phyloP scores from a whole-genome alignment of 345 rosid species.

The Corchorus capsularis region DNA sequence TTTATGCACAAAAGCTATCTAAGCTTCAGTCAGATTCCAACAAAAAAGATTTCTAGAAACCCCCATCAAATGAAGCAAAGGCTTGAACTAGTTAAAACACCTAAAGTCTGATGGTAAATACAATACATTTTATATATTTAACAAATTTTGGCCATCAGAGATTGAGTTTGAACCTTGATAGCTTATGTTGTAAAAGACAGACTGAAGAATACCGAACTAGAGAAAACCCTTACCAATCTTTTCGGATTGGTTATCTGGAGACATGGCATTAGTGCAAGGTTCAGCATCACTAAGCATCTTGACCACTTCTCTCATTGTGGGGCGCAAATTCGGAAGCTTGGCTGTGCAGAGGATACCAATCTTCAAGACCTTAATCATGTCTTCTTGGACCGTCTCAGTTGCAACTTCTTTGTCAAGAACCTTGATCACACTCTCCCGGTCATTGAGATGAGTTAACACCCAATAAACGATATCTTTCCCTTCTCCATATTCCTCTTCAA shows the following conservation, averaged over 20 bases:
- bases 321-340: slow-evolving; percentile 77
- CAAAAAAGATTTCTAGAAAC: neutral
- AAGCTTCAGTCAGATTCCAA: neutral
- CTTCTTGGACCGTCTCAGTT: slow-evolving; percentile 36
- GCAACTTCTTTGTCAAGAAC: slow-evolving; percentile 56
- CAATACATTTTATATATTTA: neutral
- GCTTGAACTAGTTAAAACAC: neutral
- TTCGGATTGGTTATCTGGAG: slow-evolving; percentile 27
- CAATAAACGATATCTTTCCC: slow-evolving; percentile 78
- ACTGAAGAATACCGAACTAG: slow-evolving; percentile 6
- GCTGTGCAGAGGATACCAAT: slow-evolving; percentile 72
- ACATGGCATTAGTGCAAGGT: slow-evolving; percentile 37
- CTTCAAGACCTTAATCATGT: slow-evolving; percentile 74
- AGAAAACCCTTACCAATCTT: slow-evolving; percentile 24
- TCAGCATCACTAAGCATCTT: slow-evolving; percentile 76
- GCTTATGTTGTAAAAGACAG: neutral
- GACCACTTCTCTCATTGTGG: slow-evolving; percentile 79
- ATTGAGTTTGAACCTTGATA: neutral
- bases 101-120: neutral
- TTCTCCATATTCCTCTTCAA: slow-evolving; percentile 77
- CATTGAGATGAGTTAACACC: slow-evolving; percentile 59
- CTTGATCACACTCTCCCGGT: slow-evolving; percentile 46
- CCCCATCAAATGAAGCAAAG: neutral
- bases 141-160: neutral
- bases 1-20: neutral